Evolutionary conservation across 2,329 filamentous ascomycete genomes (phyloP).

Genomic region (Leptodontidium sp.): DNA sequence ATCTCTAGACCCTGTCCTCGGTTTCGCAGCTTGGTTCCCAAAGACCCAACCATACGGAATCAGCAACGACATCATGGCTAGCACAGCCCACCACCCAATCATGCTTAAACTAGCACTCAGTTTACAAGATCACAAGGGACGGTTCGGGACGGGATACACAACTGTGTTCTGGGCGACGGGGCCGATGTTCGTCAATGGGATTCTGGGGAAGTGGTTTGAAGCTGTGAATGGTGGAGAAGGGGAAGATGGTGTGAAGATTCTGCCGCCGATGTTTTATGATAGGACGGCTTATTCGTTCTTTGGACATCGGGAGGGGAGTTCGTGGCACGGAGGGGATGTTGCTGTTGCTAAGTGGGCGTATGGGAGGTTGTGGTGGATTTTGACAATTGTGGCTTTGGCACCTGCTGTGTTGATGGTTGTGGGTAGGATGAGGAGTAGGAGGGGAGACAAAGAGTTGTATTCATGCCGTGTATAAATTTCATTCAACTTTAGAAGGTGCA

Average conservation of each 20-base stretch:
- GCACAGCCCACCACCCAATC: slow-evolving; percentile 69
- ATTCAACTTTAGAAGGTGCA: too few species aligned
- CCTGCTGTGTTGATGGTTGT: neutral
- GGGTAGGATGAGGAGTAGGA: neutral
- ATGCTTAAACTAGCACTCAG: neutral
- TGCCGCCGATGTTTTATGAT: slow-evolving; percentile 15
- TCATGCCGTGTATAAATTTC: neutral
- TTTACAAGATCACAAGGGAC: neutral
- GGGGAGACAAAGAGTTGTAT: neutral
- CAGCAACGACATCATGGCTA: slow-evolving; percentile 80
- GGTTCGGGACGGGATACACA: slow-evolving; percentile 5
- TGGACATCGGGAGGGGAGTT: neutral
- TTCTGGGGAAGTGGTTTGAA: slow-evolving; percentile 4
- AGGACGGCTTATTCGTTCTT: slow-evolving; percentile 9
- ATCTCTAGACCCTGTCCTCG: slow-evolving; percentile 63
- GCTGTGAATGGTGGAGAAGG: neutral
- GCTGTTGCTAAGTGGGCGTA: neutral
- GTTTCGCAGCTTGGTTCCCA: slow-evolving; percentile 73
- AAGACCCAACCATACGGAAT: slow-evolving; percentile 77
- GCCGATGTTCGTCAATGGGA: slow-evolving; percentile 11
- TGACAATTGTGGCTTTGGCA: neutral
- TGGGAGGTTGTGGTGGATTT: slow-evolving; percentile 16
- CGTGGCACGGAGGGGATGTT: slow-evolving; percentile 9
- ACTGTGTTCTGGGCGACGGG: slow-evolving; percentile 11
- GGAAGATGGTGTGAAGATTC: neutral